Evolutionary conservation across 1,139 yeast genomes (phyloP).

Genomic region (Diutina pseudorugosa): DNA sequence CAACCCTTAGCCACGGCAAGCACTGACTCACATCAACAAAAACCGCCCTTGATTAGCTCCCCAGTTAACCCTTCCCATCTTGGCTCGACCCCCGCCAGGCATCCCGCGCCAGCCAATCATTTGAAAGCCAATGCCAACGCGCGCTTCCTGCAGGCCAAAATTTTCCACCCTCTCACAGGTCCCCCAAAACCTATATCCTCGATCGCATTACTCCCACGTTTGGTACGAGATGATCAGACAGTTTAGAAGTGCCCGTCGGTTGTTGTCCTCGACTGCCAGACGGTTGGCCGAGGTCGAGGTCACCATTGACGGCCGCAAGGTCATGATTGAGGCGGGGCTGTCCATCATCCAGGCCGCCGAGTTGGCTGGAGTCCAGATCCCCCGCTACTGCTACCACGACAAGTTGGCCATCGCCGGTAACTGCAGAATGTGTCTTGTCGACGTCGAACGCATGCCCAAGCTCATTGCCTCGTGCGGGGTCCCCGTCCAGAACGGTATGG

Average conservation of each 20-base stretch:
- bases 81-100: background rate
- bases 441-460: constrained; percentile 82
- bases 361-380: constrained; percentile 79
- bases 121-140: background rate
- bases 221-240: constrained; percentile 2
- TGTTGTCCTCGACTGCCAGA: background rate
- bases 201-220: background rate
- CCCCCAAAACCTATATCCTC: background rate
- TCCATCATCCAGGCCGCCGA: constrained; percentile 89
- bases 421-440: constrained; percentile 90
- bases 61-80: no score
- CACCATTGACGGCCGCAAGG: constrained; percentile 68
- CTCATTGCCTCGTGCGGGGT: constrained; percentile 86
- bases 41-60: background rate
- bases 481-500: constrained; percentile 88
- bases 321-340: constrained; percentile 74
- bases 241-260: constrained; percentile 4
- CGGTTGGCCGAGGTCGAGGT: constrained; percentile 50
- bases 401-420: constrained; percentile 89
- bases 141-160: background rate
- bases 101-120: background rate
- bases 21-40: no score
- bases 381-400: constrained; percentile 87
- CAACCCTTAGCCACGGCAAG: no score
- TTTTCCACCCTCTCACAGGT: background rate